Evolutionary conservation across 345 rosid species (phyloP), one percentile per base, ranked within the genome.

Genomic region (Rhodamnia rubescens): DNA sequence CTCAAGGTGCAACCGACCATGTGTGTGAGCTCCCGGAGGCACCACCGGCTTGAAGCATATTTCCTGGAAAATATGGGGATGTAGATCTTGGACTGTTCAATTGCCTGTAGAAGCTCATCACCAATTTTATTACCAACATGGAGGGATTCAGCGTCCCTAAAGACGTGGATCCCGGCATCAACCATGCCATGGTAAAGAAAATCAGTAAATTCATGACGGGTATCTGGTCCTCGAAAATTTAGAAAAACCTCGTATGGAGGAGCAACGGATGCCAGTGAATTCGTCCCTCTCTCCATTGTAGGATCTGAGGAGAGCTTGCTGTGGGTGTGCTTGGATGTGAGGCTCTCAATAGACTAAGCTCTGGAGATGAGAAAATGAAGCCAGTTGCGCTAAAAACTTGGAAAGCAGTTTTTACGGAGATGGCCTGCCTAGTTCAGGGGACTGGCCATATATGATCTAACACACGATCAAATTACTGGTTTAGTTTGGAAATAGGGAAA

Each of bases 11-110:
- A 64, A 0, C 29, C 75, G 2, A 64, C 42, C 42, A 64, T 29
- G 22, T 8, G 0, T 0, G 75, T 0, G 1, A 64, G 42, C 75
- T 64, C 75, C 15, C 2, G 0, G 0, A 64, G 42, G 75, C 75
- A 64, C 75, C 42, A 64, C 0, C 7, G 11, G 16, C 75, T 64
- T 0, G 11, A 0, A 0, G 75, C 42, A 16, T 64, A 64, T 7
- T 64, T 64, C 1, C 4, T 7, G 11, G 75, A 64, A 20, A 64
- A 64, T 29, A 64, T 15, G 22, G 75, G 75, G 8, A 64, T 29
- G 75, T 64, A 29, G 0, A 64, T 64, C 11, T 64, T 0, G 0
- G 42, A 64, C 11, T 64, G 7, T 5, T 64, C 11, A 1, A 64
- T 64, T 29, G 42, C 75, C 4, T 15, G 11, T 4, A 29, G 42